Evolutionary conservation across 1,139 yeast species (phyloP).

Genomic region (Pichia norvegensis): DNA sequence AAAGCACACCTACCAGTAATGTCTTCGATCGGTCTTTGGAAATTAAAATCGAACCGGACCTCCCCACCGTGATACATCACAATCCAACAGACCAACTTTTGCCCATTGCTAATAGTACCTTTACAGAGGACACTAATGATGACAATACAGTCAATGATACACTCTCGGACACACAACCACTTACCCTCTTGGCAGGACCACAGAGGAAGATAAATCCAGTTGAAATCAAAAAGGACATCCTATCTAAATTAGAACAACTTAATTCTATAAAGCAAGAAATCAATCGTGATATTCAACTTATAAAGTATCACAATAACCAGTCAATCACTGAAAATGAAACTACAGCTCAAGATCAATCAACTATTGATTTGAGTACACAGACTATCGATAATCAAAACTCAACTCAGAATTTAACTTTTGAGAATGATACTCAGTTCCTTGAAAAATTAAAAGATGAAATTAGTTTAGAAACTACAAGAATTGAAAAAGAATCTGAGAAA

Average conservation of each 20-base stretch:
- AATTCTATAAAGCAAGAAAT: constrained; percentile 2
- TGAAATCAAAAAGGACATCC: constrained; percentile 2
- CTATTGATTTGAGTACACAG: neutral
- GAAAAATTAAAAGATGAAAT: constrained; percentile 20
- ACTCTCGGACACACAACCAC: neutral
- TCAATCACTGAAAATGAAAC: neutral
- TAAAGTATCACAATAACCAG: neutral
- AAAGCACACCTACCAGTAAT: neutral
- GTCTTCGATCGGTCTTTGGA: constrained; percentile 6
- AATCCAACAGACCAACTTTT: neutral
- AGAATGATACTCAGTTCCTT: constrained; percentile 18
- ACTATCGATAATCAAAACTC: neutral
- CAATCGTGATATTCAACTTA: constrained; percentile 1
- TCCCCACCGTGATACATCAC: neutral
- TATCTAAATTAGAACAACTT: constrained; percentile 4
- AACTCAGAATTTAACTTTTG: neutral
- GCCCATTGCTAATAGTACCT: constrained; percentile 8
- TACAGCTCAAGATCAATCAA: too few relatives aligned
- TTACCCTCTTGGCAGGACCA: constrained; percentile 1
- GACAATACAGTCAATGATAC: neutral
- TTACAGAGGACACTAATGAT: neutral
- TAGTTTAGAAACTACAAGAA: constrained; percentile 19
- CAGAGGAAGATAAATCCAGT: neutral
- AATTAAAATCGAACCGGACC: constrained; percentile 3
- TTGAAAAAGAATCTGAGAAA: constrained; percentile 23